phyloP scores from a whole-genome alignment of 1,139 yeast genomes.

The Entelexis paramagnoliae region DNA sequence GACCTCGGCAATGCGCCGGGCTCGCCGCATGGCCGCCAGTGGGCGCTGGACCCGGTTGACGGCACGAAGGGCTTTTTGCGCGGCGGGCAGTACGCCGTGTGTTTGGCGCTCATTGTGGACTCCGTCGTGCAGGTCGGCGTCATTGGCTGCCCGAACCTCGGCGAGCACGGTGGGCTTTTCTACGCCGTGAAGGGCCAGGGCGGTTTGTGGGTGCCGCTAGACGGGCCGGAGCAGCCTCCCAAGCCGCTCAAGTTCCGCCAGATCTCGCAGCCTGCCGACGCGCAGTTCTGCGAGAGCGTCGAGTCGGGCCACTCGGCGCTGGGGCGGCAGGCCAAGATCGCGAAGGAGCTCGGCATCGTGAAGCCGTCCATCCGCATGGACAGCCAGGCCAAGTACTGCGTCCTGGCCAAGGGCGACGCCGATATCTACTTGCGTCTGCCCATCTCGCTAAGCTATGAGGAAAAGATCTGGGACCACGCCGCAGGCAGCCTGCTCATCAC shows the following conservation, averaged over 20 bases:
- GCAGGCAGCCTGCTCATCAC: conserved; percentile 79
- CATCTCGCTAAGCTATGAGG: conserved; percentile 61
- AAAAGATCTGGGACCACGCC: conserved; percentile 98
- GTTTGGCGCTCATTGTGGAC: conserved; percentile 78
- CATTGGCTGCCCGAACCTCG: conserved; percentile 88
- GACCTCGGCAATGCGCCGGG: conserved; percentile 74
- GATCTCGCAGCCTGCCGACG: conserved; percentile 33
- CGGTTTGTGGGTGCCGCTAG: conserved; percentile 38
- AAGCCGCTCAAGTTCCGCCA: conserved; percentile 29
- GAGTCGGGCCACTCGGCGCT: conserved; percentile 94
- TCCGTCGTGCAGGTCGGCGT: conserved; percentile 82
- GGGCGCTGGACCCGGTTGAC: conserved; percentile 98
- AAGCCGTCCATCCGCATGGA: conserved; percentile 48
- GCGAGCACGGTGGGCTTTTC: conserved; percentile 54
- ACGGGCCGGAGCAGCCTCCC: conserved; percentile 19
- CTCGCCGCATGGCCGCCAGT: conserved; percentile 67
- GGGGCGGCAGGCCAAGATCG: conserved; percentile 71
- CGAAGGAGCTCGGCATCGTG: conserved; percentile 55
- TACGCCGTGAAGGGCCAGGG: conserved; percentile 71
- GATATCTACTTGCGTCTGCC: conserved; percentile 88
- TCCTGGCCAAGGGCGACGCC: conserved; percentile 82
- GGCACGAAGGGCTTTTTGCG: conserved; percentile 95
- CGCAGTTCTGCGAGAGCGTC: conserved; percentile 88
- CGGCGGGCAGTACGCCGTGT: conserved; percentile 95
- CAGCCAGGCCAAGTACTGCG: conserved; percentile 92